Conservation (phyloP, 176 grass and related monocot species). For the Eremochloa ophiuroides region DNA sequence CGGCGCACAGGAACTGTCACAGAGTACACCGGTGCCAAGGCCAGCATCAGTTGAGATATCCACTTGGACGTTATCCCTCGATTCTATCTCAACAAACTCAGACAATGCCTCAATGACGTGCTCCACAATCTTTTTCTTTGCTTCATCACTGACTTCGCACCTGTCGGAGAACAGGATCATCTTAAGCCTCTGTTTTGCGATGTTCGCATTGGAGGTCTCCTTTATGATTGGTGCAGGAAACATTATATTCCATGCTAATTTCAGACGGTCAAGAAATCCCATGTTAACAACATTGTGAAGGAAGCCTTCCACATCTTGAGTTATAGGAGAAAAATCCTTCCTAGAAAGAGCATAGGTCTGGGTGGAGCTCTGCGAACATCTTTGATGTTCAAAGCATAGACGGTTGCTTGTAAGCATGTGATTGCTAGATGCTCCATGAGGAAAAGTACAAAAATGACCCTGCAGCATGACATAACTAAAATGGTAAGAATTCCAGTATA, state of each 20-base stretch:
- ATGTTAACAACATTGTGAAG: slow-evolving; percentile 65
- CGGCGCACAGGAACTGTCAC: slow-evolving; percentile 77
- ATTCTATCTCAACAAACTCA: slow-evolving; percentile 92
- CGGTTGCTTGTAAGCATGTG: no score
- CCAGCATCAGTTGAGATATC: slow-evolving; percentile 80
- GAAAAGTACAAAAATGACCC: slow-evolving; percentile 35
- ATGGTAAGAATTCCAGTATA: not conserved
- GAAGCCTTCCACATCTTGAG: slow-evolving; percentile 63
- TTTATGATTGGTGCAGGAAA: slow-evolving; percentile 55
- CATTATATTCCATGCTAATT: slow-evolving; percentile 80
- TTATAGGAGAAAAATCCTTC: slow-evolving; percentile 43
- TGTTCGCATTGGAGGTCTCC: slow-evolving; percentile 80
- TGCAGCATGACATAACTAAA: slow-evolving; percentile 21
- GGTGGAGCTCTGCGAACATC: not conserved
- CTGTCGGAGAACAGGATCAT: slow-evolving; percentile 96
- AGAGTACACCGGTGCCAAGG: slow-evolving; percentile 77
- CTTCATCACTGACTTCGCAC: slow-evolving; percentile 86
- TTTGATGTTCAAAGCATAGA: slow-evolving; percentile 20
- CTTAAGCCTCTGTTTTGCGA: slow-evolving; percentile 91
- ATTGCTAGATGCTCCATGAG: slow-evolving; percentile 28
- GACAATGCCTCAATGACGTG: slow-evolving; percentile 64
- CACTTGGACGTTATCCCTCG: slow-evolving; percentile 83
- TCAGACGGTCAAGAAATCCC: slow-evolving; percentile 69
- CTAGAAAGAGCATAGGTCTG: slow-evolving; percentile 30
- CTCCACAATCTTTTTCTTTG: slow-evolving; percentile 91